These are phyloP conservation scores for Gaultheria prostrata DNA, from an alignment of 148 eudicot species.

Conservation along the genomic window DNA sequence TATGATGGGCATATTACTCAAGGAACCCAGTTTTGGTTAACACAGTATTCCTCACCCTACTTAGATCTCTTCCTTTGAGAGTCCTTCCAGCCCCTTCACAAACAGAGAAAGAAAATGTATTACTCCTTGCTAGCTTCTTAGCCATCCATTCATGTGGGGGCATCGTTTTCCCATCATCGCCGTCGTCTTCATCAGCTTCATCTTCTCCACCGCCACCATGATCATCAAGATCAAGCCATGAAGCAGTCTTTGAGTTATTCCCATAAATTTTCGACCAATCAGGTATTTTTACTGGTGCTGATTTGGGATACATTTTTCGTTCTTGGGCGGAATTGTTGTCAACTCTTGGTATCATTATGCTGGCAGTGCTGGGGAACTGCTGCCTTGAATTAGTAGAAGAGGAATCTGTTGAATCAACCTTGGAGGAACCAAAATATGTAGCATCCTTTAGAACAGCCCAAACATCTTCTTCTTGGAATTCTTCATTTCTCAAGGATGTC, in stretches of 20 bases:
- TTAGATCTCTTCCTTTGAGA: conserved; percentile 75
- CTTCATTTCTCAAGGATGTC: conserved; percentile 42
- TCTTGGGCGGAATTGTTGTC: conserved; percentile 19
- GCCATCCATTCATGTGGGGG: conserved; percentile 82
- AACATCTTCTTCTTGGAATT: conserved; percentile 65
- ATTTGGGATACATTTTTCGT: conserved; percentile 30
- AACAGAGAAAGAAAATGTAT: conserved; percentile 56
- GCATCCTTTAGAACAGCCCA: conserved; percentile 42
- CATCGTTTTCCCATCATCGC: conserved; percentile 26
- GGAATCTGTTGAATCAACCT: conserved; percentile 10
- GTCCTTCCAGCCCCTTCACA: conserved; percentile 84
- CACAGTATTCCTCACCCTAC: conserved; percentile 65
- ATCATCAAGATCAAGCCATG: conserved; percentile 22
- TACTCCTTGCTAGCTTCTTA: conserved; percentile 49
- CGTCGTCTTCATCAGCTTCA: conserved; percentile 19
- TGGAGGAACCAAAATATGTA: conserved; percentile 7
- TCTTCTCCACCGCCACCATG: neutral
- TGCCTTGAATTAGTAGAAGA: conserved; percentile 28
- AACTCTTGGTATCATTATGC: conserved; percentile 49
- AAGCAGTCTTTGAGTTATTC: conserved; percentile 22
- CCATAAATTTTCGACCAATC: conserved; percentile 77
- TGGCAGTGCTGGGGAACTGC: conserved; percentile 31
- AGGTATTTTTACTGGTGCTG: conserved; percentile 71
- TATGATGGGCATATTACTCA: conserved; percentile 16
- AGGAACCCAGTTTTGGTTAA: conserved; percentile 53